Evolutionary conservation across 768 basidiomycete genomes (phyloP), one percentile per base, ranked within the genome.

Genomic region (Trametes punicea): DNA sequence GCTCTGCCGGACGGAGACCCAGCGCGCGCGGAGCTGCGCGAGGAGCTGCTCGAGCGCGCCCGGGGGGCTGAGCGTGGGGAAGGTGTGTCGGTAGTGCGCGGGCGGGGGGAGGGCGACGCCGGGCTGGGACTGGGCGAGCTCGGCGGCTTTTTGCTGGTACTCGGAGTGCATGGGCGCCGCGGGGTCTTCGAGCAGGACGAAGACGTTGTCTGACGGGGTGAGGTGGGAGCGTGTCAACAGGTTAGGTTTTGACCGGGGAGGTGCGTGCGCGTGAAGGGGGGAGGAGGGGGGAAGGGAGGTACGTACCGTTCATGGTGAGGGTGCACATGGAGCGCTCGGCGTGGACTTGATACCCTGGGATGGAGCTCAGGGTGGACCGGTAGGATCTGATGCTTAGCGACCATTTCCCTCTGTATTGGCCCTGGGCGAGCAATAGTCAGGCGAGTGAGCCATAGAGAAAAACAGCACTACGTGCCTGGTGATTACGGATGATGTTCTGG

Each of bases 131-230:
- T 60, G 46, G 1, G 54, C 45, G 36, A 45, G 41, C 29, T 60
- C 64, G 18, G 62, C 55, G 3, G 64, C 55, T n/a, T 77, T 71
- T 9, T 78, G 77, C 11, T 74, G 74, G 20, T 87, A 77, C 54
- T 90, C 89, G 48, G 78, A 79, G 56, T 83, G 79, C 31, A 77
- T 81, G 0, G 88, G 90, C 9, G 87, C 87, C 9, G 77, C 71
- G 30, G 87, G 86, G 68, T 92, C 89, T 63, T 91, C 90, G 23
- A 91, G 72, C 6, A 85, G 77, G 21, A 90, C 88, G 67, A 90
- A 92, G 23, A 88, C 87, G 62, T 87, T 86, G 41, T 90, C 67
- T 69, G 56, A 30, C 8, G 18, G 41, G 1, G 39, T n/a, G 29
- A 46, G 18, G 48, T 30, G 20, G 21, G 27, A 29, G n/a, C n/a